Evolutionary conservation across 2,329 filamentous ascomycete species (phyloP), one percentile per base, ranked within the genome.

Genomic region (Xylaria sp.): DNA sequence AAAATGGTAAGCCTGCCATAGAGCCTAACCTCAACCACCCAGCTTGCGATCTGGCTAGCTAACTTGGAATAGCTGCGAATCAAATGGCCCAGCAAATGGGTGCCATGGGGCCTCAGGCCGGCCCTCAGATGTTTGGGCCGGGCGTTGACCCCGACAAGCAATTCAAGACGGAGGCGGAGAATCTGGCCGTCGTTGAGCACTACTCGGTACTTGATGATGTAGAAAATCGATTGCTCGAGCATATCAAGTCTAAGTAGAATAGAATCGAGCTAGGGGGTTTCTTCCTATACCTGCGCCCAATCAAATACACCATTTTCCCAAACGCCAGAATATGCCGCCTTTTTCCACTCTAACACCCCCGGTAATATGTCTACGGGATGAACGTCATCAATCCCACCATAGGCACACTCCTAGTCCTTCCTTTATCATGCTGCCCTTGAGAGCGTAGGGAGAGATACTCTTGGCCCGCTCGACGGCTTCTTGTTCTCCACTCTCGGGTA

Each of bases 61-160:
- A 65, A 81, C 49, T 29, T 38, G n/a, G 69, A 49, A 29, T 73
- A 97, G 94, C 94, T 74, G 95, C 95, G 54, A 96, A 88, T 79
- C 94, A 97, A 80, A 93, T 97, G 84, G 87, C 92, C 44, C 92
- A 96, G 79, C 91, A 93, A 77, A 92, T 94, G 90, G 86, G 86
- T 15, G 87, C 90, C 75, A 90, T 93, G 85, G 92, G 89, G 39
- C 89, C 90, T 51, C 89, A 89, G 71, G 87, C 62, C 17, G 66
- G 86, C 33, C 88, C 77, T 53, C 75, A 94, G 76, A 91, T 96
- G 83, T 97, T 97, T 79, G 94, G 92, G 33, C 94, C 96, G 0
- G 94, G 95, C 27, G 91, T 96, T 75, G 96, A 99, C 77, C 93
- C 94, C 0, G 92, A 98, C 81, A 99, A 99, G 85, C 88, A 97